These are phyloP conservation scores for Cyberlindnera meyerae DNA, from an alignment of 805 yeast genomes.

Conservation along the genomic window DNA sequence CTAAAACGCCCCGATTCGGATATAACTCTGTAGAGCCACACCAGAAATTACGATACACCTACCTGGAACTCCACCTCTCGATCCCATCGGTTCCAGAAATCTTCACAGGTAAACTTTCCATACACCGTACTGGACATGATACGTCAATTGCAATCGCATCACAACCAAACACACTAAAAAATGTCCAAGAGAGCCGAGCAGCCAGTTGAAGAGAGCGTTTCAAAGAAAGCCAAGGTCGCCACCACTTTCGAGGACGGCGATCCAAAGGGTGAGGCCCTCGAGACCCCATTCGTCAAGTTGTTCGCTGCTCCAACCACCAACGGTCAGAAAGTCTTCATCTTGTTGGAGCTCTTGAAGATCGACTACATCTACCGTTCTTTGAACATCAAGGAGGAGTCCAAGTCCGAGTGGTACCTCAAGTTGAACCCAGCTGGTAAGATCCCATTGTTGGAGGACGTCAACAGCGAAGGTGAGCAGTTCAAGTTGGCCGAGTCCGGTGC, in stretches of 20 bases:
- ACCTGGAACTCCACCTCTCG: too few relatives aligned
- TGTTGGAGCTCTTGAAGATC: constrained; percentile 32
- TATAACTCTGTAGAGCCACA: too few relatives aligned
- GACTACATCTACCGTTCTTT: constrained; percentile 32
- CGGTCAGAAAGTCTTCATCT: constrained; percentile 34
- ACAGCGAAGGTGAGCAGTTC: constrained; percentile 34
- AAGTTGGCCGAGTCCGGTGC: constrained; percentile 58
- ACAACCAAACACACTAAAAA: too few relatives aligned
- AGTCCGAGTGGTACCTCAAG: constrained; percentile 50
- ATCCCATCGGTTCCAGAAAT: too few relatives aligned
- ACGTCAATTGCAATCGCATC: too few relatives aligned
- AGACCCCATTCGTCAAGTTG: constrained; percentile 39
- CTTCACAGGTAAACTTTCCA: too few relatives aligned
- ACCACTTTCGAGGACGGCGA: constrained; percentile 9
- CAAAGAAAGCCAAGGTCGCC: too few relatives aligned
- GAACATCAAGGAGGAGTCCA: constrained; percentile 40
- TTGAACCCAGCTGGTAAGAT: constrained; percentile 59
- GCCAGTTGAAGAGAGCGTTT: too few relatives aligned
- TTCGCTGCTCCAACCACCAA: constrained; percentile 38
- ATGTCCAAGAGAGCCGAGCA: too few relatives aligned
- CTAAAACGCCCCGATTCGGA: too few relatives aligned
- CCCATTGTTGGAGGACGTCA: constrained; percentile 43
- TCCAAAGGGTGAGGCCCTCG: constrained; percentile 15
- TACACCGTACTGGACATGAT: too few relatives aligned
- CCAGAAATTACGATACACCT: too few relatives aligned